phyloP scores from a whole-genome alignment of 768 basidiomycete species.

The Boletus rubroflammeus region DNA sequence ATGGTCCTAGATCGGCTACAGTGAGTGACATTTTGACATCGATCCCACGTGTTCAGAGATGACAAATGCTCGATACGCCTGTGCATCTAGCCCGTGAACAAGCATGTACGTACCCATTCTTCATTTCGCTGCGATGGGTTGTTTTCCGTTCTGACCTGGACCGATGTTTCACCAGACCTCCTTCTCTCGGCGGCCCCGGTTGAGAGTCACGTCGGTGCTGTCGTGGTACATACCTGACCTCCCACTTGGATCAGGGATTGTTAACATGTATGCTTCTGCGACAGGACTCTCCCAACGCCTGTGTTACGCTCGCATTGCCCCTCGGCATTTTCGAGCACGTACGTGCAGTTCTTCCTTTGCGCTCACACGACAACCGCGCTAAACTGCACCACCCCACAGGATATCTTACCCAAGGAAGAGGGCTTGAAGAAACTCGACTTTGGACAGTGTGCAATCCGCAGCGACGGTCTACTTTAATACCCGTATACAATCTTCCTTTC shows the following conservation, averaged over 20 bases:
- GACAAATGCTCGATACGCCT: background rate
- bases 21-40: conserved; percentile 38
- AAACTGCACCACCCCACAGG: conserved; percentile 33
- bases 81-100: conserved; percentile 63
- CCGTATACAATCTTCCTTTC: background rate
- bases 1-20: conserved; percentile 59
- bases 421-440: conserved; percentile 57
- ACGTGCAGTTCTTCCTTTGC: conserved; percentile 15
- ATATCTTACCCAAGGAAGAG: conserved; percentile 63
- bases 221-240: conserved; percentile 48
- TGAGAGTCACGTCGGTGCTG: conserved; percentile 65
- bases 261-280: background rate
- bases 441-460: conserved; percentile 64
- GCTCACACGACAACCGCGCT: background rate
- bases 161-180: conserved; percentile 42
- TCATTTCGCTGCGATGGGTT: background rate
- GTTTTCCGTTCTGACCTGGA: background rate
- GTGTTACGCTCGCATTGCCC: conserved; percentile 70
- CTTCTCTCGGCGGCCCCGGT: conserved; percentile 67
- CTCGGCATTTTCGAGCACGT: conserved; percentile 77
- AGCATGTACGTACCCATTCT: conserved; percentile 46
- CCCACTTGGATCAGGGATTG: background rate
- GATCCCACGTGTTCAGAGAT: background rate
- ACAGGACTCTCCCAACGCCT: conserved; percentile 75
- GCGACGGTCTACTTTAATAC: conserved; percentile 51